Percentiles rank a stretch among this genome's conserved stretches.
These are phyloP conservation scores for Tremella yokohamensis DNA, from an alignment of 768 basidiomycete species.

Conservation along the genomic window DNA sequence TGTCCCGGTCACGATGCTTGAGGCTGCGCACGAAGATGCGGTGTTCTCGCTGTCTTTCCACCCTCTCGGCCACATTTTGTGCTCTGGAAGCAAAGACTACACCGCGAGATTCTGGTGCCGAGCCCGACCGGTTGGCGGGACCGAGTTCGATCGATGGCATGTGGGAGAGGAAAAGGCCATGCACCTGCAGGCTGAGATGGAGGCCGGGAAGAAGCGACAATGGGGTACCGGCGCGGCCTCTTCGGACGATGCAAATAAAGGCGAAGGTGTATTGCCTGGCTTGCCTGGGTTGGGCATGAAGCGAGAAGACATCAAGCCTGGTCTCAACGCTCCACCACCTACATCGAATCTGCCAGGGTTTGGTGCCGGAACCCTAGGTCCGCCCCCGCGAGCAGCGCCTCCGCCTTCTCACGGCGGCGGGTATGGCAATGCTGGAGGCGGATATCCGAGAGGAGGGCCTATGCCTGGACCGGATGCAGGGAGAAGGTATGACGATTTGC, in stretches of 20 bases:
- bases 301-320: background rate
- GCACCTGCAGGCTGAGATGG: conserved; percentile 19
- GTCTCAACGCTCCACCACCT: background rate
- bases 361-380: conserved; percentile 12
- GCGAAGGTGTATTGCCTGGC: conserved; percentile 8
- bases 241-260: background rate
- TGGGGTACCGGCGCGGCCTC: conserved; percentile 6
- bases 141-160: conserved; percentile 49
- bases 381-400: background rate
- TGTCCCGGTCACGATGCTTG: conserved; percentile 74
- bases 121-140: conserved; percentile 46
- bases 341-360: conserved; percentile 36
- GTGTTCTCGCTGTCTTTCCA: conserved; percentile 95
- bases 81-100: conserved; percentile 93
- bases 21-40: conserved; percentile 96
- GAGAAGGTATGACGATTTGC: background rate
- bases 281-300: conserved; percentile 16
- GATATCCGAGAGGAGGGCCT: background rate
- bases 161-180: conserved; percentile 41
- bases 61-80: conserved; percentile 90
- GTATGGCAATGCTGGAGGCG: conserved; percentile 4
- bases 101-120: conserved; percentile 99
- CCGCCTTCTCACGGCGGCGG: conserved; percentile 7
- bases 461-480: background rate
- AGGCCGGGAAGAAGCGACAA: conserved; percentile 19